Base-by-base conservation (phyloP, 2,329 filamentous ascomycete genomes). In the Saccharata proteae region DNA sequence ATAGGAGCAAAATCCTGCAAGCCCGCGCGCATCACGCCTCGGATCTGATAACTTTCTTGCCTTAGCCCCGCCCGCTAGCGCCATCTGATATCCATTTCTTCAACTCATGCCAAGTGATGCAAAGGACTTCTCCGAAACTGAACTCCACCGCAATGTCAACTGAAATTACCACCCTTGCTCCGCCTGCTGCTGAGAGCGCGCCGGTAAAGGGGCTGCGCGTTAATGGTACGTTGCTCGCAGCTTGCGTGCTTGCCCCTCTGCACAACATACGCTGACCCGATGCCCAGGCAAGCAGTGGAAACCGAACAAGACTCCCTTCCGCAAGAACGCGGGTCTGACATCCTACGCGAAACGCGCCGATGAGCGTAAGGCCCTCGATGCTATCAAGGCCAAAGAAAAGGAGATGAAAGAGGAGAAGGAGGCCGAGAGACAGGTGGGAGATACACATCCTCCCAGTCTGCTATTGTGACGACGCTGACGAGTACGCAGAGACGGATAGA, bases 321-420 rank as follows among this genome's bases (percentile, higher is more conserved):
- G 90, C 22, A 88, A 83, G 4, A 75, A 65, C 10, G 69, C 80
- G 7, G 84, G 86, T 16, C 69, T 85, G 44, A 81, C 74, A 3
- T 75, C 83, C 1, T 96, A 80, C 54, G 76, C 78, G 43, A 79
- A 84, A 57, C 77, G 88, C 32, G 63, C 73, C 26, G 76, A 78
- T 44, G 69, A 77, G 39, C 74, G 84, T 30, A 71, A 76, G 39
- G 70, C 76, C 6, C 69, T 77, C 45, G 70, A 73, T 9, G 74
- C 82, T n/a, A 72, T 81, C 46, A 96, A 94, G 63, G 82, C 84
- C 20, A 85, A 84, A 50, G 90, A 96, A 62, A 86, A 82, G 59
- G 85, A 94, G 57, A 75, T 98, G 74, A 92, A 88, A 64, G 82
- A 85, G 1, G 90, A 94, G 62, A 94, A 93, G 61, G 85, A 93